Evolutionary conservation across 2,329 filamentous ascomycete genomes (phyloP).

Genomic region (Rhexocercosporidium sp.): DNA sequence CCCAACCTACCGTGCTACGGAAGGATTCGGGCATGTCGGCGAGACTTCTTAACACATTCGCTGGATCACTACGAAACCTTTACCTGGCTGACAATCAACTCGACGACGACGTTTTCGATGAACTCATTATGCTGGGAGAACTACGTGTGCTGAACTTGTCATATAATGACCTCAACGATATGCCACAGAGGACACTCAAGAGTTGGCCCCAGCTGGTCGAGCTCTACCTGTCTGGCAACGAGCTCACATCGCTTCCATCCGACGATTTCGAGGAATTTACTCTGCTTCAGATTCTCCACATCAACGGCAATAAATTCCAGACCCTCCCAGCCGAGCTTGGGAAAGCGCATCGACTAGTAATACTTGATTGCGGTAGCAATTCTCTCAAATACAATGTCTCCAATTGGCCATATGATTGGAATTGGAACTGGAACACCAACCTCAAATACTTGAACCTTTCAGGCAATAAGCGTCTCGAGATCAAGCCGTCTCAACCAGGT

Average conservation of each 20-base stretch:
- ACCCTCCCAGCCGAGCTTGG: slow-evolving; percentile 94
- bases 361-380: slow-evolving; percentile 95
- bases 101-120: slow-evolving; percentile 93
- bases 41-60: slow-evolving; percentile 84
- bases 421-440: slow-evolving; percentile 98
- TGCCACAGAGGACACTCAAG: slow-evolving; percentile 86
- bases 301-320: slow-evolving; percentile 98
- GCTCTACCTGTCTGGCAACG: slow-evolving; percentile 93
- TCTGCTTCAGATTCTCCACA: slow-evolving; percentile 85
- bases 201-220: slow-evolving; percentile 91
- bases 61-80: slow-evolving; percentile 80
- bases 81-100: slow-evolving; percentile 93
- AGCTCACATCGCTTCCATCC: slow-evolving; percentile 86
- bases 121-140: slow-evolving; percentile 82
- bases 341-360: slow-evolving; percentile 87
- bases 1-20: slow-evolving; percentile 57
- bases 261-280: slow-evolving; percentile 93
- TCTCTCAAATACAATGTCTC: slow-evolving; percentile 97
- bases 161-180: slow-evolving; percentile 92
- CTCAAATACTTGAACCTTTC: slow-evolving; percentile 94
- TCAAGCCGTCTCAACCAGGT: slow-evolving; percentile 75
- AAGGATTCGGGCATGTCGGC: slow-evolving; percentile 91
- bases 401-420: slow-evolving; percentile 99
- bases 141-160: slow-evolving; percentile 89
- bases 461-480: slow-evolving; percentile 94